Evolutionary conservation across 495 filamentous ascomycete species (phyloP), one percentile per base, ranked within the genome.

Genomic region (Halenospora varia): DNA sequence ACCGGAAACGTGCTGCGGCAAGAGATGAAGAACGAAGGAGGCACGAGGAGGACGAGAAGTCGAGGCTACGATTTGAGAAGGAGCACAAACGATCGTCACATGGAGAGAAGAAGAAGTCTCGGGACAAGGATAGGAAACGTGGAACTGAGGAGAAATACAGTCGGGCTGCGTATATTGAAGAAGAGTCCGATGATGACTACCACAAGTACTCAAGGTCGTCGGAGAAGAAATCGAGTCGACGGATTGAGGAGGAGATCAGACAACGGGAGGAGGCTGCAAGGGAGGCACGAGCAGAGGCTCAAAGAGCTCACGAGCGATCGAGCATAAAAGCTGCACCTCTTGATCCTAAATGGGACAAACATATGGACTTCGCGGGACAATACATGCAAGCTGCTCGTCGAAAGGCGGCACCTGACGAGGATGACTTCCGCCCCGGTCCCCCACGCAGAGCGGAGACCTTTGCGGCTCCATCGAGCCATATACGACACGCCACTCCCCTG

Each of bases 61-160:
- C 71, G 47, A 63, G 61, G 53, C 11, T 45, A 35, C 59, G 58
- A 54, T 66, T 60, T 56, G 63, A 62, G 22, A 71, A 75, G 58
- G 72, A 74, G 13, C 58, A 62, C 19, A 71, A 61, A 56, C 57
- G 68, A 9, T 52, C 59, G 23, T 65, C 66, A 50, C 68, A 68
- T 46, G 57, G 42, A 15, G 64, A 60, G 40, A 62, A 62, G 61
- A 63, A 63, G 62, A 82, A 75, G 72, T 68, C 60, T 46, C 74
- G 71, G 60, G 81, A 77, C 60, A 82, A 76, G 66, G 79, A 82
- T 54, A 73, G 75, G 51, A 75, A 68, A 56, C 74, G 69, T 53
- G 76, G 80, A 25, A 60, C 65, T 4, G 74, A 72, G 13, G 75
- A 76, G 35, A 84, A 82, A 59, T 67, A 67, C 24, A 51, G 51